Percentiles rank a stretch among this genome's conserved stretches.
Conservation (phyloP, 169 alveolate species). For the Perkinsus chesapeaki region DNA sequence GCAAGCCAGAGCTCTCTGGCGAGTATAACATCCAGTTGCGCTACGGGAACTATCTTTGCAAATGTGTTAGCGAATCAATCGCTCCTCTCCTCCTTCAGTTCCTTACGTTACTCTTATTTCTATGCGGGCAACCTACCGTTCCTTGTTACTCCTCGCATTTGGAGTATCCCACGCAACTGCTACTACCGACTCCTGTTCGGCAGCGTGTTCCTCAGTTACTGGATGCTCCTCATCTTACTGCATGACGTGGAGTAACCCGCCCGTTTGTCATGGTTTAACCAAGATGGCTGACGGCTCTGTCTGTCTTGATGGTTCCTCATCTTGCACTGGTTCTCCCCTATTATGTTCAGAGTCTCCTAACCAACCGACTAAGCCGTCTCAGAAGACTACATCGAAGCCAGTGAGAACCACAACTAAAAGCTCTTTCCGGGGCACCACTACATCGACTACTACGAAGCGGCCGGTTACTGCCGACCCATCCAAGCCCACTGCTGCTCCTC, state of each 20-base stretch:
- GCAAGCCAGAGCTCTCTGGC: no score
- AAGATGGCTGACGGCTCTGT: constrained; percentile 2
- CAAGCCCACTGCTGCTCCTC: not conserved
- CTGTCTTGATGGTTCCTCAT: not conserved
- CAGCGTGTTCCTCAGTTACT: not conserved
- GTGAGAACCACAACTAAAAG: not conserved
- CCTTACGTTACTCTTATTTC: not conserved
- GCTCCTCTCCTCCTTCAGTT: not conserved
- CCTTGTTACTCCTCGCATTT: not conserved
- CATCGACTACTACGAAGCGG: not conserved
- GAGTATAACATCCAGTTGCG: no score
- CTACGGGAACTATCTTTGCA: no score
- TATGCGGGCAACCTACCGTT: not conserved
- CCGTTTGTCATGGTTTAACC: not conserved
- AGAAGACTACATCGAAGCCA: not conserved
- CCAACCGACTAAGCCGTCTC: not conserved
- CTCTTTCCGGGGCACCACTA: not conserved
- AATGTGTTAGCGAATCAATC: no score
- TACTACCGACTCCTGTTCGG: not conserved
- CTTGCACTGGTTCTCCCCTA: not conserved
- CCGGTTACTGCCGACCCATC: not conserved
- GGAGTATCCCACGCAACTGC: not conserved
- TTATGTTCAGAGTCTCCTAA: not conserved
- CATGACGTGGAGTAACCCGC: not conserved
- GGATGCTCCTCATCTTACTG: not conserved